Base-by-base conservation (phyloP, 208 protist genomes). In the Leishmania arabica region DNA sequence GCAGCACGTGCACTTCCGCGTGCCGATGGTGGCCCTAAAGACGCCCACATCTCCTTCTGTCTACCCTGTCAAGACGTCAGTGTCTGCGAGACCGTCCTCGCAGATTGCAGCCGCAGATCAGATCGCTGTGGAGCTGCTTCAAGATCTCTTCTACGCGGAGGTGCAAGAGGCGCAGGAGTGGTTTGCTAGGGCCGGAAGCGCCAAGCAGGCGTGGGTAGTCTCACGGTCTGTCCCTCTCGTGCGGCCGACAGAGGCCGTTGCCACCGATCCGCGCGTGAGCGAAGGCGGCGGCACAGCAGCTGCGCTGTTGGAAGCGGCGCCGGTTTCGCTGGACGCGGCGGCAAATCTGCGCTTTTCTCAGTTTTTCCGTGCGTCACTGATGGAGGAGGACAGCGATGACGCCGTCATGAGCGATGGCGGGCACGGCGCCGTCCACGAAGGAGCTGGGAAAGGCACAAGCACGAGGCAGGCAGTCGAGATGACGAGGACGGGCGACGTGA, bases 111-210 rank as follows among this genome's bases (percentile, higher is more conserved):
- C 51, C 2, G 24, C 74, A 47, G 74, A 77, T n/a, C 74, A 51
- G 37, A 47, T 54, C 37, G 79, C 73, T 40, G 54, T 82, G 78
- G 40, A 73, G 53, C 82, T 82, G 19, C 82, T 85, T 5, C 82
- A 75, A 37, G 65, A 37, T 27, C 65, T 85, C 62, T 68, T 65
- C 19, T 85, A 82, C 42, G 82, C 47, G 19, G 82, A 85, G 62
- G 64, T 82, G 21, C 62, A 75, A 45, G 53, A n/a, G 49, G 60
- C 73, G 4, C 77, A 76, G 34, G 62, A 60, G 72, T 64, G 58
- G 3, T 21, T 85, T n/a, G 21, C 49, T 2, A 8, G 45, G 13
- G 64, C 6, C 64, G 64, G 54, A 40, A 31, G 34, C 3, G 47
- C 34, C 42, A 73, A 51, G 27, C 42, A 31, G 24, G 24, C 40